phyloP scores from a whole-genome alignment of 2,329 filamentous ascomycete species.

The Plectosphaerella sp. region DNA sequence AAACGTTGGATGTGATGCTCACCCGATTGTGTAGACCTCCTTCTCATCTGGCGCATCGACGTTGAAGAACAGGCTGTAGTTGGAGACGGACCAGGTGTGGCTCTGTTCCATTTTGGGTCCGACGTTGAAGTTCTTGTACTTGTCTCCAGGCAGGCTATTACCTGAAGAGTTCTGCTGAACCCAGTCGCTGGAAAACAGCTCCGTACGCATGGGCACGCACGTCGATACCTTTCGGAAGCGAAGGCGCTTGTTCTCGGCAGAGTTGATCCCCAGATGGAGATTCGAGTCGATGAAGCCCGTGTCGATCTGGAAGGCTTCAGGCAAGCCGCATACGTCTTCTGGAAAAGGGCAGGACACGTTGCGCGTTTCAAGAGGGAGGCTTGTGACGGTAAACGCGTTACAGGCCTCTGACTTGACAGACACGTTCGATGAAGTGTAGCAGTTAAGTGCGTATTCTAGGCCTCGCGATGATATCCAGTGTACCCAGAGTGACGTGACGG shows the following conservation, averaged over 20 bases:
- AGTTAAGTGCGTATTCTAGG: background rate
- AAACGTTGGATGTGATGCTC: background rate
- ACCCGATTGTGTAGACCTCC: background rate
- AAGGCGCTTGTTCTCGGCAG: background rate
- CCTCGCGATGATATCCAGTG: background rate
- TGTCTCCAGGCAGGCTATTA: background rate
- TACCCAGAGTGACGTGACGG: background rate
- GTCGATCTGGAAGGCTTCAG: background rate
- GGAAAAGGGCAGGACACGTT: background rate
- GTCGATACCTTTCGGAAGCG: background rate
- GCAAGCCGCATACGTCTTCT: background rate
- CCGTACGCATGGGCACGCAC: background rate
- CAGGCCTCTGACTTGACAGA: background rate
- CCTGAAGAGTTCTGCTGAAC: background rate
- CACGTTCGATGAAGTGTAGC: background rate
- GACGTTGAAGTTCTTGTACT: background rate
- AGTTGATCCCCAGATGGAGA: background rate
- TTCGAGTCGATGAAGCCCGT: background rate
- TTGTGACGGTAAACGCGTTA: background rate
- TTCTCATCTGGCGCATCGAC: background rate
- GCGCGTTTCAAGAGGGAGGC: background rate
- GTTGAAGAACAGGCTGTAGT: background rate
- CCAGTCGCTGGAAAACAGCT: background rate
- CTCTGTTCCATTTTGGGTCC: background rate
- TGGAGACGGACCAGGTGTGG: background rate